These are phyloP conservation scores for Abortiporus biennis DNA, from an alignment of 1,284 basidiomycete species.

Conservation along the genomic window DNA sequence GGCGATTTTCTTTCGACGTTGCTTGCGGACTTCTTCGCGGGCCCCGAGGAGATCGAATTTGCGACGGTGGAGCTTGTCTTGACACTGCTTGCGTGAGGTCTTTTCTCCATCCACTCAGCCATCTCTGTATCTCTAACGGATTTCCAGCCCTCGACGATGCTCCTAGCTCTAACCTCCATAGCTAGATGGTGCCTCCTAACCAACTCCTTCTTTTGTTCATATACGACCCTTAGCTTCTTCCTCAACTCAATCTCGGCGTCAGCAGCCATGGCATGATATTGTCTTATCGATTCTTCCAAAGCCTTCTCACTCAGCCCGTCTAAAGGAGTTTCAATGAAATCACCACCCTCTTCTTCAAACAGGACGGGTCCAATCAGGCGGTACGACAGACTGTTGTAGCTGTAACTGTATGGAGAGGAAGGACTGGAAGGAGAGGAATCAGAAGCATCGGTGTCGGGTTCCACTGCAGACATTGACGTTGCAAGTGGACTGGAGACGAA, in stretches of 20 bases:
- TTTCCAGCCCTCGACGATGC: slow-evolving; percentile 10
- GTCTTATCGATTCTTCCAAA: slow-evolving; percentile 12
- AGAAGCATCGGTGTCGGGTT: neutral
- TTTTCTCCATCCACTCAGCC: neutral
- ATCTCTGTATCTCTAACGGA: slow-evolving; percentile 6
- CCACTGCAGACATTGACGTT: neutral
- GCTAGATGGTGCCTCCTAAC: slow-evolving; percentile 3
- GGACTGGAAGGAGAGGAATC: neutral
- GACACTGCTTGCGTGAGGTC: neutral
- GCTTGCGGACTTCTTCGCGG: neutral
- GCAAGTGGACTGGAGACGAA: slow-evolving; percentile 5
- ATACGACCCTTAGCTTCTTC: slow-evolving; percentile 6
- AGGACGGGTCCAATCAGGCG: slow-evolving; percentile 7
- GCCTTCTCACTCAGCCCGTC: slow-evolving; percentile 9
- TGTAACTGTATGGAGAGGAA: neutral
- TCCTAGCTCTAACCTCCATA: slow-evolving; percentile 9
- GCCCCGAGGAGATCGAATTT: neutral
- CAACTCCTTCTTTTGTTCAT: neutral
- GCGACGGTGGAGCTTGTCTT: neutral
- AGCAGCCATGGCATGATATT: slow-evolving; percentile 17
- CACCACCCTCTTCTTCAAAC: slow-evolving; percentile 11
- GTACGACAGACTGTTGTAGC: too few relatives aligned
- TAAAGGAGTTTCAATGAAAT: slow-evolving; percentile 1
- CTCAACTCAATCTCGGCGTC: slow-evolving; percentile 19
- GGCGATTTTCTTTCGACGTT: too few relatives aligned